Base-by-base conservation (phyloP, 371 early-diverging fungal species). In the Actinomortierella wolfii region DNA sequence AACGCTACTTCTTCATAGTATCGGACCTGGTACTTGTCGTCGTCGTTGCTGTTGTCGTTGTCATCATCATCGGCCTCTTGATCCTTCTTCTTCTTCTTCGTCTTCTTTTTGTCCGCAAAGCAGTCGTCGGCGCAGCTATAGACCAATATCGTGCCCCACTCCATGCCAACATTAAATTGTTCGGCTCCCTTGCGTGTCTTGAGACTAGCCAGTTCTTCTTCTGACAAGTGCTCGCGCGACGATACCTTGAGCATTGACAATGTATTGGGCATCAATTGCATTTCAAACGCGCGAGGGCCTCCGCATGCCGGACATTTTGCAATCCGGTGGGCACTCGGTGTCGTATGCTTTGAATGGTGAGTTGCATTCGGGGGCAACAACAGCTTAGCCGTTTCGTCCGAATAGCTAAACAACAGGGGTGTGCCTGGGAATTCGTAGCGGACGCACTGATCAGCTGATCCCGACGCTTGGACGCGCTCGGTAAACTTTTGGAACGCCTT, bases 221-320 rank as follows among this genome's bases (percentile, higher is more conserved):
- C 58, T 8, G 64, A 68, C 28, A 60, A 28, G 45, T 69, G 57
- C 44, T 56, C 55, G 54, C 62, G 68, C 20, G 84, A 77, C 0
- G 77, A 65, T 5, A 77, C 80, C 17, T 80, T 86, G 21, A 96
- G 83, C 20, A 91, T 56, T 0, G 87, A 84, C 40, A 97, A 70
- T 17, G 92, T 64, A 54, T 87, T 88, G 1, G 97, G 97, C 96
- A 97, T 96, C 55, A 97, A 65, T 67, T 97, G 97, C 55, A 89
- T 87, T 76, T 97, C 97, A 75, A 94, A 97, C 8, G 85, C 83
- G n/a, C 96, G 84, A n/a, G 78, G 81, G 3, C 82, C 83, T 3
- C 81, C 78, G 61, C 97, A 97, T n/a, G 71, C 71, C 8, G 66
- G 67, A 67, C 97, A 97, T 7, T 40, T 54, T 5, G 83, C 87